Conservation (phyloP, 352 stramenopile species). For the Pythium oligandrum region DNA sequence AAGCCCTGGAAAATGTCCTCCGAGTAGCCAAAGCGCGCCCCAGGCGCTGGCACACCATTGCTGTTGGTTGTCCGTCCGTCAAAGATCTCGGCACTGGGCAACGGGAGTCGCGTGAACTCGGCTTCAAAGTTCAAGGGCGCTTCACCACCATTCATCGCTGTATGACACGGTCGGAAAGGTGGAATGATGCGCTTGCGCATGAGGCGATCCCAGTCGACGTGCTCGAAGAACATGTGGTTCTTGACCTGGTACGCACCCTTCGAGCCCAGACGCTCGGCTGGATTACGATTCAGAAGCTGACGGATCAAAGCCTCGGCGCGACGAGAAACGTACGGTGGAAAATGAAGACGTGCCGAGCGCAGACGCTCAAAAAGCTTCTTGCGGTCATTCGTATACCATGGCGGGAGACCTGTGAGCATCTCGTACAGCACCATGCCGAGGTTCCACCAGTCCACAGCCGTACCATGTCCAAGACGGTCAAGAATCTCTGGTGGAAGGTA, state of each 20-base stretch:
- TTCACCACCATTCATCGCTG: constrained; percentile 64
- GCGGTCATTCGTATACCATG: constrained; percentile 87
- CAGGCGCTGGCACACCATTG: constrained; percentile 10
- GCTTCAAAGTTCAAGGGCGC: constrained; percentile 81
- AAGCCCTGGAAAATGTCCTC: constrained; percentile 74
- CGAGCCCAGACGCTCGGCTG: constrained; percentile 54
- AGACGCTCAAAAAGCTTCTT: constrained; percentile 88
- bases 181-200: constrained; percentile 53
- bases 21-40: constrained; percentile 40
- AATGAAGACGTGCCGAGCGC: constrained; percentile 68
- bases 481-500: constrained; percentile 87
- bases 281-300: constrained; percentile 77
- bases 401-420: constrained; percentile 78
- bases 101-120: constrained; percentile 81
- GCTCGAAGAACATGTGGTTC: constrained; percentile 73
- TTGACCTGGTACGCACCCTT: constrained; percentile 71
- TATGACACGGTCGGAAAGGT: constrained; percentile 73
- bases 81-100: constrained; percentile 55
- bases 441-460: constrained; percentile 93
- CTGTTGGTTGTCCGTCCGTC: constrained; percentile 1
- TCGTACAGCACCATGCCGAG: constrained; percentile 80
- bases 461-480: constrained; percentile 77
- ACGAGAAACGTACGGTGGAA: constrained; percentile 80
- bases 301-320: constrained; percentile 72
- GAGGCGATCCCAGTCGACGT: constrained; percentile 66